Conservation (phyloP, 1,139 yeast genomes). For the Candida albicans region DNA sequence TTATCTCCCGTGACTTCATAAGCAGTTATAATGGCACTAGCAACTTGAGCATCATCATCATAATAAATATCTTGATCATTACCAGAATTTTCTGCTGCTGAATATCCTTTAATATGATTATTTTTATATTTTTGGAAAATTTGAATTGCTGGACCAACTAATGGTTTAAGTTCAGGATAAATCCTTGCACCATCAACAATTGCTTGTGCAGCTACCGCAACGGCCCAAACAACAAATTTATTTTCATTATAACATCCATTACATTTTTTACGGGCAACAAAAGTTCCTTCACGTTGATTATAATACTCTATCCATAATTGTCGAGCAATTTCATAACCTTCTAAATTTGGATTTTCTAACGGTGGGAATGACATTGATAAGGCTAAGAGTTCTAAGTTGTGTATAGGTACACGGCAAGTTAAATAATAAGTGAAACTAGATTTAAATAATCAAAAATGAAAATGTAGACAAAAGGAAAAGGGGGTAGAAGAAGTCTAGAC, state of each 20-base stretch:
- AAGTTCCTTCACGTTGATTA: constrained; percentile 43
- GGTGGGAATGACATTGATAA: constrained; percentile 9
- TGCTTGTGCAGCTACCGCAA: constrained; percentile 63
- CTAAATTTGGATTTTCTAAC: constrained; percentile 41
- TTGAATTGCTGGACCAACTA: constrained; percentile 54
- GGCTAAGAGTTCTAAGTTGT: neutral
- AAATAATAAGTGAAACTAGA: too few species aligned
- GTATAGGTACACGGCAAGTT: too few species aligned
- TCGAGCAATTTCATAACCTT: constrained; percentile 50
- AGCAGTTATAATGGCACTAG: constrained; percentile 64
- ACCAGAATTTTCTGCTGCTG: constrained; percentile 58
- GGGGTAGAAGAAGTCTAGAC: too few species aligned
- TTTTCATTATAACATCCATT: constrained; percentile 56
- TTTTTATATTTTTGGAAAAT: constrained; percentile 57
- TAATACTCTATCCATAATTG: constrained; percentile 50
- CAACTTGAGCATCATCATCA: constrained; percentile 78
- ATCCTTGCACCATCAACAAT: constrained; percentile 61
- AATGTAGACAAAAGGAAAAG: too few species aligned
- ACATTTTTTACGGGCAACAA: constrained; percentile 42
- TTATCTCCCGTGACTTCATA: constrained; percentile 66
- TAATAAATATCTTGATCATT: constrained; percentile 66
- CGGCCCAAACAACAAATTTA: constrained; percentile 66
- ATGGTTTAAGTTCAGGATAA: constrained; percentile 58
- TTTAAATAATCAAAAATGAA: too few species aligned
- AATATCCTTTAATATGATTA: constrained; percentile 49